Percentiles rank a stretch among this genome's conserved stretches.
These are phyloP conservation scores for Krasilnikovozyma curviuscula DNA, from an alignment of 768 basidiomycete species.

Conservation along the genomic window DNA sequence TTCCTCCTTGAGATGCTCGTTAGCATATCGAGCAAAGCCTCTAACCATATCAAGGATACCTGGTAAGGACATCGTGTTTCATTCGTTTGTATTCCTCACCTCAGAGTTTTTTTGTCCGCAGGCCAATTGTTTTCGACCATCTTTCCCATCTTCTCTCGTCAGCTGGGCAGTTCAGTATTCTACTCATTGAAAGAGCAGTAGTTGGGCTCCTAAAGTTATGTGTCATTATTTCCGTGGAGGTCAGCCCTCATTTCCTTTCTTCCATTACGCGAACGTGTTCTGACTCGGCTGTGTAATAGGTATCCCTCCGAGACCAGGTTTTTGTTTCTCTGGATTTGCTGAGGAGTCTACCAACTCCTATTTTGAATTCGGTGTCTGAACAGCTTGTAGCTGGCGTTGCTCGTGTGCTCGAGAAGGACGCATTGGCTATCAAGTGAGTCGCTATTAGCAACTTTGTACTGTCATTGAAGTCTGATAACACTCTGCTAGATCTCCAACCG, in stretches of 20 bases:
- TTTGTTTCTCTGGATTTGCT: constrained; percentile 85
- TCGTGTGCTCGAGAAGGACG: constrained; percentile 56
- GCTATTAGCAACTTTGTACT: background rate
- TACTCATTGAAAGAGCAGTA: constrained; percentile 84
- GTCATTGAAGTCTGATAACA: background rate
- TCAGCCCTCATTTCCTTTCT: constrained; percentile 23
- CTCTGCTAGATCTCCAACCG: constrained; percentile 54
- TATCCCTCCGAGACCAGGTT: constrained; percentile 71
- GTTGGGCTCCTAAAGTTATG: constrained; percentile 74
- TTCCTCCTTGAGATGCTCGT: constrained; percentile 90
- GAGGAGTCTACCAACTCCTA: constrained; percentile 50
- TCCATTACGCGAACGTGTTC: background rate
- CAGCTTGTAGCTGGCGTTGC: constrained; percentile 69
- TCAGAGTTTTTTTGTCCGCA: no score
- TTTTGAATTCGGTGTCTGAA: constrained; percentile 73
- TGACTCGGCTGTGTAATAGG: constrained; percentile 29
- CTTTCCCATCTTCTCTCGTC: constrained; percentile 58
- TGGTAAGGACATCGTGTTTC: constrained; percentile 41
- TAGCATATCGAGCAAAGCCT: constrained; percentile 59
- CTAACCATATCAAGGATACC: constrained; percentile 62
- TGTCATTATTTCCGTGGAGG: constrained; percentile 58
- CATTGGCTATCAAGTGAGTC: constrained; percentile 45
- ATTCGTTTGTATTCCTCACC: background rate
- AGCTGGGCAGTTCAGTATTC: constrained; percentile 61
- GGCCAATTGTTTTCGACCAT: constrained; percentile 91